A percentile compares a stretch with the other conserved stretches of the same genome.
These are phyloP conservation scores for Ulota crispa DNA, from an alignment of 225 moss, liverwort and hornwort species.

Conservation along the genomic window DNA sequence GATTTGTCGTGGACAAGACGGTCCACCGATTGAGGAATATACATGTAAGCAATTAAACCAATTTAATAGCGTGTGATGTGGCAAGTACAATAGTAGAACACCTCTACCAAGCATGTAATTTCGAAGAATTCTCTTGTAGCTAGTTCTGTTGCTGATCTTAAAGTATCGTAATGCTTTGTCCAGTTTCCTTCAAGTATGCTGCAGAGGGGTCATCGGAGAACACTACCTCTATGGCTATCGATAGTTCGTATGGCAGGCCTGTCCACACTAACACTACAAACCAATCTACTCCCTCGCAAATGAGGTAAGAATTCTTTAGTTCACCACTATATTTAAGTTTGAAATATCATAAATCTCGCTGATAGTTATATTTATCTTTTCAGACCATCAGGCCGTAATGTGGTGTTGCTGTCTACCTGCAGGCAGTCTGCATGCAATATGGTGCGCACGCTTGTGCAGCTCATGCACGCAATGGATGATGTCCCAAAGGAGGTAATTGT, in stretches of 20 bases:
- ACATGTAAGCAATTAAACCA: conserved; percentile 12
- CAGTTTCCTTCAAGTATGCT: conserved; percentile 70
- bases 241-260: conserved; percentile 40
- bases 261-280: conserved; percentile 35
- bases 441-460: conserved; percentile 70
- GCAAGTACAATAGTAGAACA: background rate
- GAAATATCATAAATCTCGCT: background rate
- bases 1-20: conserved; percentile 22
- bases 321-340: background rate
- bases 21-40: conserved; percentile 28
- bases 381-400: background rate
- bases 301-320: conserved; percentile 51
- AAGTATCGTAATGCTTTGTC: conserved; percentile 1
- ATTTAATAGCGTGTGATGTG: background rate
- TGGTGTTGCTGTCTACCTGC: conserved; percentile 1
- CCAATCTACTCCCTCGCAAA: conserved; percentile 44
- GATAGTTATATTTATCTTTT: background rate
- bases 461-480: conserved; percentile 58
- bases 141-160: background rate
- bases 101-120: background rate
- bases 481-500: conserved; percentile 38
- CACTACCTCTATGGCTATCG: conserved; percentile 53
- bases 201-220: conserved; percentile 28
- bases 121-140: background rate
- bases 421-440: conserved; percentile 72